Percentiles rank a stretch among this genome's conserved stretches.
Conservation (phyloP, 148 eudicot genomes). For the Heliamphora exappendiculata region DNA sequence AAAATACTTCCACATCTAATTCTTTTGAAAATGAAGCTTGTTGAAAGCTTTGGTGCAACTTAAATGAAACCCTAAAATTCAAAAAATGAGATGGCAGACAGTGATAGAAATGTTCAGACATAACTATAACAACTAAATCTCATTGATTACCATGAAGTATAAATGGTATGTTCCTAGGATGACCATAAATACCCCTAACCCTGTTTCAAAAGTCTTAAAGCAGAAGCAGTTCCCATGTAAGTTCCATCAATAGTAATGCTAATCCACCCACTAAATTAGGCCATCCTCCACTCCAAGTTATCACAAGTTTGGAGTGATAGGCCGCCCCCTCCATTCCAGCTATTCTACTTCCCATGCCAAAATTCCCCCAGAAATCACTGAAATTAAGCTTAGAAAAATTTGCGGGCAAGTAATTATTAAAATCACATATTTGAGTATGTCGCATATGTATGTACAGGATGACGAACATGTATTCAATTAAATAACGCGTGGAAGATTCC, state of each 20-base stretch:
- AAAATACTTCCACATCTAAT: no score
- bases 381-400: neutral
- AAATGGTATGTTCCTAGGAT: neutral
- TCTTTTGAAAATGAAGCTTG: no score
- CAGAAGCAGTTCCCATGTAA: neutral
- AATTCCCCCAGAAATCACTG: neutral
- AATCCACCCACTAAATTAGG: neutral
- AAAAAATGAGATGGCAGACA: neutral
- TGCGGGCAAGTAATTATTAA: neutral
- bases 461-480: neutral
- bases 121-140: neutral
- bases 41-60: neutral
- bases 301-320: neutral
- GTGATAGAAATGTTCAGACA: neutral
- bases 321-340: neutral
- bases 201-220: neutral
- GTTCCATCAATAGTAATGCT: neutral
- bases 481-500: neutral
- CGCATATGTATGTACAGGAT: no score
- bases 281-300: neutral
- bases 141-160: neutral
- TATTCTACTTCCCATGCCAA: neutral
- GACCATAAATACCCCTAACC: neutral
- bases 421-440: neutral
- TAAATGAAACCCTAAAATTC: neutral